Percentiles rank a stretch among this genome's conserved stretches.
Evolutionary conservation across 2,329 filamentous ascomycete species (phyloP).

Genomic region (Berkeleyomyces basicola): DNA sequence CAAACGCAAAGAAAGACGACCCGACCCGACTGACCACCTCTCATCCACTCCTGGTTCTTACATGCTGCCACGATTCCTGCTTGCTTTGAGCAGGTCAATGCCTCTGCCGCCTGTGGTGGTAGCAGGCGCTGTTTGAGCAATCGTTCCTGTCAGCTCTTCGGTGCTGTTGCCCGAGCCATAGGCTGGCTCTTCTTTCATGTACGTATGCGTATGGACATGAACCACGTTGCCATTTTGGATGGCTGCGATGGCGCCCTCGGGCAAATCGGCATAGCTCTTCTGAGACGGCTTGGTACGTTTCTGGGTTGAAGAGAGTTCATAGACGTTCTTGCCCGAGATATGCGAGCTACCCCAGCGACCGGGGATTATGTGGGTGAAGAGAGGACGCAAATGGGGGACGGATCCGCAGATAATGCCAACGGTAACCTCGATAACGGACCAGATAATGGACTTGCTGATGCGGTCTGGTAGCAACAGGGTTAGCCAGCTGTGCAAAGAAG

Average conservation of each 20-base stretch:
- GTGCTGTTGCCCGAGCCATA: conserved; percentile 2
- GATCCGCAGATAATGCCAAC: conserved; percentile 22
- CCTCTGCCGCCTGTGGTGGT: background rate
- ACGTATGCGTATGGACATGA: conserved; percentile 6
- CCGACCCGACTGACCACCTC: background rate
- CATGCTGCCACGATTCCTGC: background rate
- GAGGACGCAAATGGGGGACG: conserved; percentile 19
- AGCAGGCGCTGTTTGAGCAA: background rate
- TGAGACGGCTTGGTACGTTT: background rate
- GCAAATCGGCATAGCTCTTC: background rate
- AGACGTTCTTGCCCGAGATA: conserved; percentile 3
- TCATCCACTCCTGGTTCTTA: background rate
- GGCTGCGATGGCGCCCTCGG: background rate
- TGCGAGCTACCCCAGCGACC: background rate
- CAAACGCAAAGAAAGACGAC: background rate
- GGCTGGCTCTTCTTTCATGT: conserved; percentile 4
- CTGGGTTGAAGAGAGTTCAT: conserved; percentile 2
- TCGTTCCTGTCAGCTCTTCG: conserved; percentile 1
- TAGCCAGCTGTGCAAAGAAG: background rate
- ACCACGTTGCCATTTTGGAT: conserved; percentile 8
- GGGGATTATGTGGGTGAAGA: conserved; percentile 12
- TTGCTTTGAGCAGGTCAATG: background rate
- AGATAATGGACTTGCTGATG: conserved; percentile 19
- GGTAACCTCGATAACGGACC: conserved; percentile 21
- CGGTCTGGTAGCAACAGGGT: conserved; percentile 15